These are phyloP conservation scores for Didymellaceae sp. DNA, from an alignment of 2,329 filamentous ascomycete genomes.

Conservation along the genomic window DNA sequence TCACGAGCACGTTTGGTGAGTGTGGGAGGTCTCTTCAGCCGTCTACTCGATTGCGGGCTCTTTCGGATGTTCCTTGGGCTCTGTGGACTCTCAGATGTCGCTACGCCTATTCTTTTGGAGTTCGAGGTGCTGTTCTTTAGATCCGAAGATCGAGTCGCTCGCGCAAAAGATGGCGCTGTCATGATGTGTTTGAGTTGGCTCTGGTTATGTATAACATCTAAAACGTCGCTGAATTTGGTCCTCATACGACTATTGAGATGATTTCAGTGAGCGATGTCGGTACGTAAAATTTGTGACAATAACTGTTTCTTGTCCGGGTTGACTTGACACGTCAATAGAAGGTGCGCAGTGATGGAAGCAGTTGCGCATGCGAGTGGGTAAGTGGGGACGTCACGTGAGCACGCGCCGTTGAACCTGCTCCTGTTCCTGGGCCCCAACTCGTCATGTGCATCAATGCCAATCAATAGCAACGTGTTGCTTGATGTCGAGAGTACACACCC, in stretches of 20 bases:
- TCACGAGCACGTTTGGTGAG: slow-evolving; percentile 13
- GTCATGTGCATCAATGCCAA: slow-evolving; percentile 15
- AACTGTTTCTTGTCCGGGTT: too few relatives aligned
- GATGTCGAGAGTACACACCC: neutral
- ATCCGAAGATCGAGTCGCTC: slow-evolving; percentile 26
- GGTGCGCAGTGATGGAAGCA: too few relatives aligned
- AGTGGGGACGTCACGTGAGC: slow-evolving; percentile 19
- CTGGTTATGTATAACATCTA: too few relatives aligned
- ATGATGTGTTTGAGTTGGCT: slow-evolving; percentile 5
- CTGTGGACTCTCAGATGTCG: neutral
- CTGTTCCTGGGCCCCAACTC: slow-evolving; percentile 9
- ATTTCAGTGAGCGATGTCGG: too few relatives aligned
- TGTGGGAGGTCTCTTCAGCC: slow-evolving; percentile 23
- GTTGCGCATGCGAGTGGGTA: neutral
- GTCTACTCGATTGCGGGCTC: neutral
- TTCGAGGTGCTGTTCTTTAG: slow-evolving; percentile 10
- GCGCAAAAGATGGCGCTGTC: slow-evolving; percentile 28
- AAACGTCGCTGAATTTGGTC: too few relatives aligned
- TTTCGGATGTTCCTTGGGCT: neutral
- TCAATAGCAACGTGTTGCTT: neutral
- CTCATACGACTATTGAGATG: too few relatives aligned
- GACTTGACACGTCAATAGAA: too few relatives aligned
- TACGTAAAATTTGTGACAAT: too few relatives aligned
- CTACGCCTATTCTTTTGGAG: neutral
- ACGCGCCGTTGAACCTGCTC: slow-evolving; percentile 26